Conservation (phyloP, 129 eudicot species). For the Gnaphalium uliginosum region DNA sequence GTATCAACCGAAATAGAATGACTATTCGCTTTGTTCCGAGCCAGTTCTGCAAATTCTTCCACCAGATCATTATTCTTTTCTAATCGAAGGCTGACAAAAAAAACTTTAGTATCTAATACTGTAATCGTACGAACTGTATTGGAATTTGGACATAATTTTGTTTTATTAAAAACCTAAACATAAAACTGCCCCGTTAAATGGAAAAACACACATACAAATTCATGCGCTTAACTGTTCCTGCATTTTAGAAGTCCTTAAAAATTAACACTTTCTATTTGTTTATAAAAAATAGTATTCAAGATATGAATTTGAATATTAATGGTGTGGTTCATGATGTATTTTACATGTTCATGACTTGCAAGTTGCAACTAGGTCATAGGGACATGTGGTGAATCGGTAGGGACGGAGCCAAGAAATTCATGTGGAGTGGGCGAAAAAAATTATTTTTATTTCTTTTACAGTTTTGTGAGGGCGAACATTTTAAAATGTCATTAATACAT, state of each 20-base stretch:
- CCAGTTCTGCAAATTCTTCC: constrained; percentile 34
- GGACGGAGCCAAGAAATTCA: no score
- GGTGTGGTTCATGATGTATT: constrained; percentile 13
- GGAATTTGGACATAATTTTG: constrained; percentile 18
- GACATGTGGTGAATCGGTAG: constrained; percentile 13
- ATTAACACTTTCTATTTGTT: neutral
- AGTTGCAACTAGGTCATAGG: constrained; percentile 11
- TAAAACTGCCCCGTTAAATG: constrained; percentile 15
- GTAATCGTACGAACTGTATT: constrained; percentile 3
- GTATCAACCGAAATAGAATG: constrained; percentile 24
- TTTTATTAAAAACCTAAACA: constrained; percentile 12
- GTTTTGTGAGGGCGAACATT: no score
- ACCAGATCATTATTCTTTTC: constrained; percentile 33
- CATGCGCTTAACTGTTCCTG: constrained; percentile 13
- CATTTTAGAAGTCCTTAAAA: neutral
- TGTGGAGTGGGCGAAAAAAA: no score
- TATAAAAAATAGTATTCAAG: no score
- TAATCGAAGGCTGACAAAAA: constrained; percentile 32
- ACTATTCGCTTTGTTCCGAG: constrained; percentile 37
- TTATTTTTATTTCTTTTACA: no score
- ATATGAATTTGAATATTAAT: neutral
- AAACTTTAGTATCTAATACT: constrained; percentile 32
- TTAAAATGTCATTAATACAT: no score
- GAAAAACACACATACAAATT: neutral
- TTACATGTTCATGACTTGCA: constrained; percentile 6